Evolutionary conservation across 2,329 filamentous ascomycete genomes (phyloP).

Genomic region (Penicillium sp.): DNA sequence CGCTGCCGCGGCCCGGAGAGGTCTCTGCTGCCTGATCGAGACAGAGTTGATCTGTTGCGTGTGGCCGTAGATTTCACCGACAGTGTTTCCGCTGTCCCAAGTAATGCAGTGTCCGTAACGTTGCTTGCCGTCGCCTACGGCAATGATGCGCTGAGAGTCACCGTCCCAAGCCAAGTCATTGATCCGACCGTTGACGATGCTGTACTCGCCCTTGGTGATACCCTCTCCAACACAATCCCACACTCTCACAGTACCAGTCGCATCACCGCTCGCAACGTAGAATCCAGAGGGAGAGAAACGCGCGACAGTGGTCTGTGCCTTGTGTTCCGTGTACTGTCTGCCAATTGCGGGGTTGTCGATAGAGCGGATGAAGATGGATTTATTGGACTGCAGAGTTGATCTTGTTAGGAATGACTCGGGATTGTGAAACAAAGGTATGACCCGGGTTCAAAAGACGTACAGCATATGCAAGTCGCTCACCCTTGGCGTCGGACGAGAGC

Average conservation of each 20-base stretch:
- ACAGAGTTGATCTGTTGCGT: constrained; percentile 89
- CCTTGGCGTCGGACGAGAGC: constrained; percentile 83
- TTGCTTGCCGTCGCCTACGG: constrained; percentile 92
- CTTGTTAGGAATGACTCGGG: not conserved
- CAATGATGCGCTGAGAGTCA: constrained; percentile 93
- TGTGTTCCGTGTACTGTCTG: constrained; percentile 93
- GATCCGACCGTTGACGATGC: constrained; percentile 90
- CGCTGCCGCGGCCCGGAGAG: constrained; percentile 87
- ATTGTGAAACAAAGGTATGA: not conserved
- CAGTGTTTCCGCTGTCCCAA: constrained; percentile 91
- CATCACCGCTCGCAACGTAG: constrained; percentile 91
- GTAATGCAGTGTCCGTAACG: constrained; percentile 93
- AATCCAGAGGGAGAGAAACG: constrained; percentile 93
- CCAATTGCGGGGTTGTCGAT: constrained; percentile 85
- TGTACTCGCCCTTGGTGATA: constrained; percentile 89
- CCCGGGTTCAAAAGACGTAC: constrained; percentile 54
- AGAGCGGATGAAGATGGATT: constrained; percentile 92
- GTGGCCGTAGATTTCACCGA: constrained; percentile 92
- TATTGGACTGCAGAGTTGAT: constrained; percentile 69
- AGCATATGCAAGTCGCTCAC: constrained; percentile 89
- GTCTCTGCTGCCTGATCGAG: constrained; percentile 83
- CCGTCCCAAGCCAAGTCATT: constrained; percentile 98
- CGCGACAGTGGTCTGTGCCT: constrained; percentile 83
- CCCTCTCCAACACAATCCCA: constrained; percentile 89
- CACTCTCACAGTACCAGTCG: constrained; percentile 78